Conservation (phyloP, 2,329 filamentous ascomycete genomes). For the Tolypocladium pustulatum region DNA sequence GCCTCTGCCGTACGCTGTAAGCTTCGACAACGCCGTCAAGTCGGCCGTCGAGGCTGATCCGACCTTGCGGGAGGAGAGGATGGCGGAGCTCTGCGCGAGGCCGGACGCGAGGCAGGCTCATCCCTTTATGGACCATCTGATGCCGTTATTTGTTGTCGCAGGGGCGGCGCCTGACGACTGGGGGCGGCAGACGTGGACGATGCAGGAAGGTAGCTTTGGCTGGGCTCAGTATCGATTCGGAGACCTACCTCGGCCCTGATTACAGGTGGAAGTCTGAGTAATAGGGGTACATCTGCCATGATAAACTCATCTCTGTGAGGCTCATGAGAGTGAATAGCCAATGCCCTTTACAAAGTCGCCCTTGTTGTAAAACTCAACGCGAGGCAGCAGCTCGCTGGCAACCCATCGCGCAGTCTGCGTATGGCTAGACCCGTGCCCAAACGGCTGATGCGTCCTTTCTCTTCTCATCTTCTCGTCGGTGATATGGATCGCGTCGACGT, state of each 20-base stretch:
- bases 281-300: background rate
- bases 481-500: slow-evolving; percentile 17
- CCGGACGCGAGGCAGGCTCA: slow-evolving; percentile 37
- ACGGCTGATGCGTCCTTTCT: slow-evolving; percentile 37
- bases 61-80: slow-evolving; percentile 23
- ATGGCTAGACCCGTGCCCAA: slow-evolving; percentile 46
- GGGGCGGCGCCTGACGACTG: slow-evolving; percentile 32
- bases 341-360: slow-evolving; percentile 39
- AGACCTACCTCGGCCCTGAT: slow-evolving; percentile 13
- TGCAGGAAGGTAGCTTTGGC: slow-evolving; percentile 32
- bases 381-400: slow-evolving; percentile 37
- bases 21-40: slow-evolving; percentile 59
- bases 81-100: slow-evolving; percentile 27
- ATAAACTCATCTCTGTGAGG: background rate
- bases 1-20: slow-evolving; percentile 45
- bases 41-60: slow-evolving; percentile 45
- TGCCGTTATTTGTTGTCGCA: slow-evolving; percentile 36
- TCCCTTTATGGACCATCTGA: slow-evolving; percentile 38
- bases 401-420: slow-evolving; percentile 53
- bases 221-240: slow-evolving; percentile 40
- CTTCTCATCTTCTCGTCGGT: slow-evolving; percentile 18
- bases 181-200: slow-evolving; percentile 31
- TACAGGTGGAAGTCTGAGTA: no score
- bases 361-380: slow-evolving; percentile 37
- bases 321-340: slow-evolving; percentile 16